Evolutionary conservation across 495 filamentous ascomycete species (phyloP), one percentile per base, ranked within the genome.

Genomic region (Lepraria neglecta): DNA sequence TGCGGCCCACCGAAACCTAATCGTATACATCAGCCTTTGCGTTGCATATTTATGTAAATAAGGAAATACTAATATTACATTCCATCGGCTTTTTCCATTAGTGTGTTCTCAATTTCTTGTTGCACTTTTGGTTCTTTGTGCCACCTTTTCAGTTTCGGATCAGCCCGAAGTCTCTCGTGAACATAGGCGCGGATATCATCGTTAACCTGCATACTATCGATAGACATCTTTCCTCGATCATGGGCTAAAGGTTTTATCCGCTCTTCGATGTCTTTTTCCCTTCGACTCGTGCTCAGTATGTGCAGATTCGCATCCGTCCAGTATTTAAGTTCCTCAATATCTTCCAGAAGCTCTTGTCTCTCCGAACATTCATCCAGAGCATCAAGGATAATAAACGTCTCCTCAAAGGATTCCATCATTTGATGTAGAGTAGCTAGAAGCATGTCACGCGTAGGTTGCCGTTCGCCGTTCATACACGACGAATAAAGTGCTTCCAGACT

Each of bases 1-100:
- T 48, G 63, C 69, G 3, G 67, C 72, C 73, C 72, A 77, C 53
- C 74, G 72, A 51, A 79, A 78, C 74, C 75, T 79, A 58, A 51
- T 11, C 10, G 0, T 17, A 4, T 1, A 14, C 56, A 15, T 46
- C 19, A 70, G 55, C 2, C 54, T 57, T 19, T 56, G 15, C 55
- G 64, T 45, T 63, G 4, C 14, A 64, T 58, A 21, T 28, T 53
- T 59, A 40, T 31, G 10, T 42, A 67, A 59, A 65, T 42, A 28
- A 24, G 58, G 33, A 4, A 44, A 45, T 19, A 38, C 63, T 56
- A 50, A 15, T 42, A 71, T 64, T 65, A 78, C 71, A 77, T 77
- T 42, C 74, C 71, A 43, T 73, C 56, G 10, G 70, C 69, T 54
- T 70, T 60, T 15, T 68, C 21, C 66, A 64, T 60, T 59, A 72